Base-by-base conservation (phyloP, 2,329 filamentous ascomycete species). In the Plenodomus lindquistii region DNA sequence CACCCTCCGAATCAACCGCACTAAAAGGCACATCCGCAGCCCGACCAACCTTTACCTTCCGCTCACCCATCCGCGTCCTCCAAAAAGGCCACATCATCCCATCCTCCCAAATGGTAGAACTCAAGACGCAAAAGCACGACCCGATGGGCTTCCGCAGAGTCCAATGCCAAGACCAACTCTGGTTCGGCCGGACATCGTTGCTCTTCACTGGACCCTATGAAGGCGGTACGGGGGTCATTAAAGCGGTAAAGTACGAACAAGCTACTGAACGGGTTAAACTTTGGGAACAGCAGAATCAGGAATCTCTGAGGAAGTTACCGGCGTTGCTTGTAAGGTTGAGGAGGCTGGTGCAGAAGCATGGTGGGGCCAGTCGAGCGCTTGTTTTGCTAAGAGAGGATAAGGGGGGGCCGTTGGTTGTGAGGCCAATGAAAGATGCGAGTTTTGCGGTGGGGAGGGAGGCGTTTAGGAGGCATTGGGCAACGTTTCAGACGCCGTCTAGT, bases 111-210 rank as follows among this genome's bases (percentile, higher is more conserved):
- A 59, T 67, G 37, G 52, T 62, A 3, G 62, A 67, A 37, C 52
- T 68, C 4, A 68, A 67, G 37, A 63, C 62, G 16, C 53, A 63
- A 20, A 50, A 44, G 1, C 41, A 56, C 11, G 56, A 52, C 22
- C 39, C 51, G 3, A 51, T 56, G 3, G 38, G 42, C 2, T 43
- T 20, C 10, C 31, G 29, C 1, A 36, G 29, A 0, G 59, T 60
- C 2, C 16, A 35, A 15, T 67, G 65, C 36, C 53, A 56, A 39
- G 65, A 67, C 27, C 64, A 67, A 24, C 55, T 69, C 9, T 69
- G 65, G 65, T 69, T 69, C 43, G 65, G 65, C 2, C 63, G 65
- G 10, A 69, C 65, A 0, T 46, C 52, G 16, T 50, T 65, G 16
- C 43, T 67, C 1, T 59, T 62, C 48, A 65, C 59, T 0, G 63